These are phyloP conservation scores for Cicer arietinum DNA, from an alignment of 306 rosid genomes.

Conservation along the genomic window DNA sequence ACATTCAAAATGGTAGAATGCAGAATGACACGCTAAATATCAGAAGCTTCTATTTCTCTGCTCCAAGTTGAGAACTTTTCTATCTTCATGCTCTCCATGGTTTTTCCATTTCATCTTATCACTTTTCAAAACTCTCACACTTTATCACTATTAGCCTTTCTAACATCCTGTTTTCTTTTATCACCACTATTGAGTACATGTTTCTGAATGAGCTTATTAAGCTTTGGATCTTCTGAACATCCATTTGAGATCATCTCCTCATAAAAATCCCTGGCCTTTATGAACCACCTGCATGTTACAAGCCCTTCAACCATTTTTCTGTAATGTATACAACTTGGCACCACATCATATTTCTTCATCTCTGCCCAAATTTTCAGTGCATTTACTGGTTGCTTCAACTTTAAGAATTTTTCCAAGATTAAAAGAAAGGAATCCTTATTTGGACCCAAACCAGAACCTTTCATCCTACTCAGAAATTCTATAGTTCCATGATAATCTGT, in stretches of 20 bases:
- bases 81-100: constrained; percentile 31
- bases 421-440: constrained; percentile 61
- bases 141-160: constrained; percentile 40
- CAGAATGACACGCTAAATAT: constrained; percentile 7
- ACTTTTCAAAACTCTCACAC: constrained; percentile 39
- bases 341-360: constrained; percentile 63
- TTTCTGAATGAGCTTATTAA: constrained; percentile 64
- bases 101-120: constrained; percentile 43
- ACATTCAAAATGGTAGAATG: constrained; percentile 20
- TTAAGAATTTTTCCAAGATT: constrained; percentile 62
- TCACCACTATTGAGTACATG: constrained; percentile 41
- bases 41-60: constrained; percentile 28
- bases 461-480: constrained; percentile 71
- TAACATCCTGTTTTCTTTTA: constrained; percentile 43
- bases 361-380: constrained; percentile 73
- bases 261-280: constrained; percentile 69
- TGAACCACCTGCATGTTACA: constrained; percentile 58
- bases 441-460: constrained; percentile 67
- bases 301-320: constrained; percentile 71
- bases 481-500: constrained; percentile 65
- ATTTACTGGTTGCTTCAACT: constrained; percentile 67
- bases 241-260: constrained; percentile 69
- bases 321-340: constrained; percentile 64
- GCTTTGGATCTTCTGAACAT: constrained; percentile 67
- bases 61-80: constrained; percentile 26